Evolutionary conservation across 192 early-diverging fungal genomes (phyloP), one percentile per base, ranked within the genome.

Genomic region (Kickxella alabastrina): DNA sequence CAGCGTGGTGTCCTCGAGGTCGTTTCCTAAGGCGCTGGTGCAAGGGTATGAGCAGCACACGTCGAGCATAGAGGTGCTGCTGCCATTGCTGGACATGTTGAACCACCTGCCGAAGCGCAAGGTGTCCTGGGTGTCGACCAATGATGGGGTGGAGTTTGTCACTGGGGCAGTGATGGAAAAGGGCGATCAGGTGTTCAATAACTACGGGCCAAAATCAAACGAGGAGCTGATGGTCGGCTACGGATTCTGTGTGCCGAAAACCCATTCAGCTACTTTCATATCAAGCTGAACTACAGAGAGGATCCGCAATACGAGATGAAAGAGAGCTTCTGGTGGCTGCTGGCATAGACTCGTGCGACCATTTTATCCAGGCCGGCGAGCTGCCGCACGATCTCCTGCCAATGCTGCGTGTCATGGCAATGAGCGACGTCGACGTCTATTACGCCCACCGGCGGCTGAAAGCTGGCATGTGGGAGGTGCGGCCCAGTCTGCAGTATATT

Each of bases 131-230:
- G 50, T 64, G 19, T 49, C 53, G 15, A 26, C 42, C 13, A 56
- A 65, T 18, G 55, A 52, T 7, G 56, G 62, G 4, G 50, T 84
- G 5, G 59, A 66, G 19, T 79, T 84, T 57, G 63, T 76, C 3
- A 62, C 78, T 7, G 54, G 67, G 1, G 39, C 62, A 12, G 31
- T 24, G 24, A 29, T 76, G 7, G 26, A 32, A n/a, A 35, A 51
- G 1, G 83, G 82, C 4, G 44, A 75, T 22, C 71, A 87, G 45
- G 49, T 84, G 39, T 75, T 68, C 39, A 85, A 86, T 63, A 86
- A 85, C 43, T 87, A 87, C 59, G 86, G 86, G 9, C 75, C 83
- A 27, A 87, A 87, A 68, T 81, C 83, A 5, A 87, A 87, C 52
- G 84, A 87, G 78, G 86, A 86, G 63, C 66, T 80, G 71, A 74